Base-by-base conservation (phyloP, 1,284 basidiomycete genomes). In the Cryptococcus neoformans region DNA sequence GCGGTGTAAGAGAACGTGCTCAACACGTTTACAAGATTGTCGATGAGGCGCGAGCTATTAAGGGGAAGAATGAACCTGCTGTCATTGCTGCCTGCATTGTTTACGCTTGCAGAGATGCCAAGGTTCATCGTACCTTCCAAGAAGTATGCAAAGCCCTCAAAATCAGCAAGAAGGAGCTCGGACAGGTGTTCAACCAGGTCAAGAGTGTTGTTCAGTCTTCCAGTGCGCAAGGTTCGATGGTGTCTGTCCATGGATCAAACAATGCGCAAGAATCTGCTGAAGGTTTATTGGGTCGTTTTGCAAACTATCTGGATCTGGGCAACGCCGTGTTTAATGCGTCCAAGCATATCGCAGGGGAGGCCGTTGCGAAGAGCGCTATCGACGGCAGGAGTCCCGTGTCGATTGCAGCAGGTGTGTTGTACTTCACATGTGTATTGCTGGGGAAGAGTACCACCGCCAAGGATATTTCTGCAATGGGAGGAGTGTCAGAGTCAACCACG, bases 41-140 rank as follows among this genome's bases (percentile, higher is more conserved):
- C 28, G 92, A 98, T 74, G 93, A 98, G 78, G 62, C 96, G 75
- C 92, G 92, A 73, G 83, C 96, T 10, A 81, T 96, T 11, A 88
- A 90, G 42, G 94, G 93, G 11, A 98, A 97, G 75, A 89, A 89
- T 11, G 70, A 70, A 28, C 90, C 94, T 57, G 92, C 93, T 0
- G 87, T 96, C 70, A 93, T 97, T 65, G 95, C 94, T 9, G 94
- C 95, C 1, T 97, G 93, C 78, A 96, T 99, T 75, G 97, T 98
- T 74, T 94, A 97, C 65, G 96, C 95, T 0, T 97, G 94, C 77
- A 85, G 95, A 58, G 90, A 94, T 76, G 91, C 89, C 12, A 88
- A 92, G 66, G 93, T 96, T 9, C 90, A 90, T 0, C 84, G 96
- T 62, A 95, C 93, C 55, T 21, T 21, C 21, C 21, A 21, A 67